Evolutionary conservation across 768 basidiomycete genomes (phyloP).

Genomic region (Rhizopogon rudus): DNA sequence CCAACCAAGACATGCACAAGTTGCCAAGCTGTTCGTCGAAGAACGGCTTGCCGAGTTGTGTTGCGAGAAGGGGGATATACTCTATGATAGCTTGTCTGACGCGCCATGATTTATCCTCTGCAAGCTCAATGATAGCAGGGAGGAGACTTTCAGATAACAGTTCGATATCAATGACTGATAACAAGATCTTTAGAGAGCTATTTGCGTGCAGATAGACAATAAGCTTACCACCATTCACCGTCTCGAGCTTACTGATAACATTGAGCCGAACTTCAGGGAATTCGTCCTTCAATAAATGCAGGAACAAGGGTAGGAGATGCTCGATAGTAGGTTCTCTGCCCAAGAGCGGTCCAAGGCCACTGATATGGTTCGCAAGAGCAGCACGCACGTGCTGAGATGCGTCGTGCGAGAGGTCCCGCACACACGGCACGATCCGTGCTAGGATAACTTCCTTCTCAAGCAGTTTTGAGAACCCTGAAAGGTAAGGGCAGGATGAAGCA

Average conservation of each 20-base stretch:
- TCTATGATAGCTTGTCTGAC: constrained; percentile 99
- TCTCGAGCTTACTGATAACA: constrained; percentile 97
- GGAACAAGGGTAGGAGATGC: constrained; percentile 92
- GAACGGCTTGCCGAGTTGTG: constrained; percentile 94
- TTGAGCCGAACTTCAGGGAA: constrained; percentile 97
- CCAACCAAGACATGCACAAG: constrained; percentile 98
- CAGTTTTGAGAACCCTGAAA: constrained; percentile 85
- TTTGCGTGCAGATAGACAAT: neutral
- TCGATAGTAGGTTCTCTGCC: constrained; percentile 94
- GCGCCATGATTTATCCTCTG: constrained; percentile 99
- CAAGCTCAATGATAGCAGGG: constrained; percentile 95
- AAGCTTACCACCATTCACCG: constrained; percentile 78
- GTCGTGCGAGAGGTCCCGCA: constrained; percentile 91
- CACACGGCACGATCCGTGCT: constrained; percentile 89
- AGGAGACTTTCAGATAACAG: constrained; percentile 90
- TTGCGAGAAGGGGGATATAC: constrained; percentile 97
- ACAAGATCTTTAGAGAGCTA: constrained; percentile 4
- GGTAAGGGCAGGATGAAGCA: constrained; percentile 7
- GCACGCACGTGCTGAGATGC: constrained; percentile 96
- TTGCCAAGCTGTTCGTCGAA: constrained; percentile 97
- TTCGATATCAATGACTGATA: constrained; percentile 93
- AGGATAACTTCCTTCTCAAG: constrained; percentile 93
- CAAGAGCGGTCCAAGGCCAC: constrained; percentile 90
- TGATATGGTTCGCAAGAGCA: constrained; percentile 93
- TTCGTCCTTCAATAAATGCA: constrained; percentile 95